Evolutionary conservation across 1,284 basidiomycete species (phyloP), one percentile per base, ranked within the genome.

Genomic region (Ganoderma meredithae): DNA sequence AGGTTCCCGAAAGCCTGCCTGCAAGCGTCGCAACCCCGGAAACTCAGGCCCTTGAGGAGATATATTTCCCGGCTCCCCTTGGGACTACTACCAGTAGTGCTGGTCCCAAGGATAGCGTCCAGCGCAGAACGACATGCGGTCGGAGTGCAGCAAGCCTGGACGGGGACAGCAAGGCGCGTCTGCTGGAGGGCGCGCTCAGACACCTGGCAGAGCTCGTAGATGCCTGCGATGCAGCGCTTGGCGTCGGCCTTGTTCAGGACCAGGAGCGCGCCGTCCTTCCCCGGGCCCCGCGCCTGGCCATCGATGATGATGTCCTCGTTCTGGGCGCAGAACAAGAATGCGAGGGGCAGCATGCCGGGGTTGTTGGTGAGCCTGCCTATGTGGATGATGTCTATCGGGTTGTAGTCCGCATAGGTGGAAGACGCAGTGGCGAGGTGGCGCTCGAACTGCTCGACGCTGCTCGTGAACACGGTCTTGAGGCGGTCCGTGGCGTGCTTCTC

Each of bases 341-440:
- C 55, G 33, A 58, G 55, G 12, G 55, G 55, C 2, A 58, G 55
- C 33, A 58, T 58, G 55, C 55, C 39, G 31, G 33, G 31, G 17
- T 7, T 39, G 31, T 12, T 17, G 17, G 33, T 58, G 33, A 33
- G 55, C 33, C 55, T 39, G 5, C 33, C 55, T 19, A 58, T 3
- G n/a, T 58, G 7, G 55, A 58, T 58, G 19, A n/a, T 7, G 19
- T 58, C 55, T 33, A 58, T 39, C 3, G 55, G 55, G 55, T 58
- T 39, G 3, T 15, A 19, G 12, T n/a, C 6, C 19, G 53, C n/a
- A 36, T 36, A 36, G 19, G 1, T 19, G 43, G 43, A 44, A 44
- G 13, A 44, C 43, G 15, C 15, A 3, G 6, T 44, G 17, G 19
- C 1, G 33, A 44, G 15, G 15, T 12, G 7, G 33, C 31, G 36